Conservation (phyloP, 306 rosid genomes). For the Cotoneaster glaucophyllus region DNA sequence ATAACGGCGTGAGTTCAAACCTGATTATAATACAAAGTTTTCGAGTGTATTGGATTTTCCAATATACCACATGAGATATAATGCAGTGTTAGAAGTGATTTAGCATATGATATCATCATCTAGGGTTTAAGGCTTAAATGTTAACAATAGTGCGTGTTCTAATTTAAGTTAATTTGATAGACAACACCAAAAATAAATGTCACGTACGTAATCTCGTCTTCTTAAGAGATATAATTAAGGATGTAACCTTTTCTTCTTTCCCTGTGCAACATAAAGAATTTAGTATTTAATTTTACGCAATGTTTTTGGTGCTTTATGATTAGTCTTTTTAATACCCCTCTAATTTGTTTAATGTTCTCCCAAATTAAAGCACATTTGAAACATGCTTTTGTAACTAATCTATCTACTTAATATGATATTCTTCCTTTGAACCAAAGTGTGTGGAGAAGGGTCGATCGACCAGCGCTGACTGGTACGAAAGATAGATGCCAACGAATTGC, state of each 20-base stretch:
- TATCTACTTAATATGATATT: neutral
- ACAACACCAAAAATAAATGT: neutral
- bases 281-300: neutral
- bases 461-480: neutral
- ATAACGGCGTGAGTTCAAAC: too few species aligned
- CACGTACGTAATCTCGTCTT: neutral
- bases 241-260: neutral
- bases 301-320: neutral
- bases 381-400: neutral
- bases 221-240: neutral
- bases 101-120: neutral
- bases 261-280: neutral
- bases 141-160: too few species aligned
- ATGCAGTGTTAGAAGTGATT: neutral
- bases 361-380: neutral
- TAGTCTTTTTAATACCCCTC: neutral
- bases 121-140: neutral
- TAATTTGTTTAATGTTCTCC: neutral
- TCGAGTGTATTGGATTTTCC: neutral
- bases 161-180: neutral
- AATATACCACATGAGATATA: neutral
- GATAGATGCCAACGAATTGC: conserved; percentile 12
- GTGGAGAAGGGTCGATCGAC: neutral
- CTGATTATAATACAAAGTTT: neutral
- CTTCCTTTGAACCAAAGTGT: neutral